A percentile compares a stretch with the other conserved stretches of the same genome.
Conservation (phyloP, 257 asterid genomes). For the Solanum chiquidenum region DNA sequence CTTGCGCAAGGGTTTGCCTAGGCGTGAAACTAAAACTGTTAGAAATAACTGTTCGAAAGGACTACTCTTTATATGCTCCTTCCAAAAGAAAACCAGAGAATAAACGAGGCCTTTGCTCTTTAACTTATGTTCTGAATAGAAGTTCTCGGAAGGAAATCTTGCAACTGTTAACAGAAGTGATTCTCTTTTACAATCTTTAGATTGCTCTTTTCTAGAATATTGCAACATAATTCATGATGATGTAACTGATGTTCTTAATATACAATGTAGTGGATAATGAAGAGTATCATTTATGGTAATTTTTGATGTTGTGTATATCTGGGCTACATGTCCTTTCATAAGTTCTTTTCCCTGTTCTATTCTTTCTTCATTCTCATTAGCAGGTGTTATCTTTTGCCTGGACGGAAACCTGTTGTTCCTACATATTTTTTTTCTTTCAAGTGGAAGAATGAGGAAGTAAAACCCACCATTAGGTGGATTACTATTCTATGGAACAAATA, state of each 20-base stretch:
- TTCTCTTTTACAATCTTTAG: neutral
- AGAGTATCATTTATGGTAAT: neutral
- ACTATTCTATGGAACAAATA: neutral
- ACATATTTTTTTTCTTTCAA: neutral
- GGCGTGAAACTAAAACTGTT: neutral
- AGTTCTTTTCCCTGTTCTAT: neutral
- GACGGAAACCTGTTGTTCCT: neutral
- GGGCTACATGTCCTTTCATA: neutral
- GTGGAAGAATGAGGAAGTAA: neutral
- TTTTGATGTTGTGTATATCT: neutral
- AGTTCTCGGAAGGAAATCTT: neutral
- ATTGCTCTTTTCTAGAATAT: neutral
- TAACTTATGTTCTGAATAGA: neutral
- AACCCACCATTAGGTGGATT: neutral
- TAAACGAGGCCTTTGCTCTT: neutral
- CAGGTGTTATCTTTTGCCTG: neutral
- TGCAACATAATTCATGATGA: neutral
- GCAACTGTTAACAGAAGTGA: neutral
- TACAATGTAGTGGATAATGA: neutral
- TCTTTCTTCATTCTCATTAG: neutral
- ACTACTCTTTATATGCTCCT: neutral
- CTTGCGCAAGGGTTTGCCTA: neutral
- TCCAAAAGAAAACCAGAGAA: neutral
- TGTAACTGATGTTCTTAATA: neutral
- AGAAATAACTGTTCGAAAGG: neutral